A percentile compares a stretch with the other conserved stretches of the same genome.
phyloP scores from a whole-genome alignment of 106 monocot species.

The Apostasia shenzhenica region DNA sequence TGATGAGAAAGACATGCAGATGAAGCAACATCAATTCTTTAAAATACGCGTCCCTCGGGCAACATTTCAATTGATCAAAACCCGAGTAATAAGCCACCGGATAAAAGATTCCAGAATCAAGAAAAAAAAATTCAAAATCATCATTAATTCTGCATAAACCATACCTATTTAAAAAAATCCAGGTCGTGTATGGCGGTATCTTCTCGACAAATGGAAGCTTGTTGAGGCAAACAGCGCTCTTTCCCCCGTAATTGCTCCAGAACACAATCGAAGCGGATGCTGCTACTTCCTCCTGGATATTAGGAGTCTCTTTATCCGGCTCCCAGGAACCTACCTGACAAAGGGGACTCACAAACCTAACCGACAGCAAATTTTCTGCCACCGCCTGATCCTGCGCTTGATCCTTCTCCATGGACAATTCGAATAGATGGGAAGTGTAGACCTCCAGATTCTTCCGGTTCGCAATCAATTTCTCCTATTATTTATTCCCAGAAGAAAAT shows the following conservation, averaged over 20 bases:
- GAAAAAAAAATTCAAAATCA: not conserved
- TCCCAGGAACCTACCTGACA: slow-evolving; percentile 34
- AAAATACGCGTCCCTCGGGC: too few relatives aligned
- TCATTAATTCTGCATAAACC: not conserved
- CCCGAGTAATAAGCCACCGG: too few relatives aligned
- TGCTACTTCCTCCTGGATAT: slow-evolving; percentile 55
- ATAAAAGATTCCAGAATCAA: too few relatives aligned
- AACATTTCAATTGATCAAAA: too few relatives aligned
- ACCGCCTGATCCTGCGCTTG: slow-evolving; percentile 6
- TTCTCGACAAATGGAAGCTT: slow-evolving; percentile 80
- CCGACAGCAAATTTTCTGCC: slow-evolving; percentile 40
- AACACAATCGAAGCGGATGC: slow-evolving; percentile 33
- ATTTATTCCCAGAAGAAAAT: not conserved
- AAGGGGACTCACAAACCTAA: slow-evolving; percentile 24
- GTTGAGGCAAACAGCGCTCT: slow-evolving; percentile 36
- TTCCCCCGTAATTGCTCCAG: slow-evolving; percentile 30
- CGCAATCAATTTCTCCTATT: slow-evolving; percentile 61
- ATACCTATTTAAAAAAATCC: slow-evolving; percentile 95
- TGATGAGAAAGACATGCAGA: too few relatives aligned
- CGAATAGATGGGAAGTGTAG: slow-evolving; percentile 32
- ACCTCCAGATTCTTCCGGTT: slow-evolving; percentile 48
- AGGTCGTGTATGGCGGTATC: slow-evolving; percentile 85
- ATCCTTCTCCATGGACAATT: slow-evolving; percentile 21
- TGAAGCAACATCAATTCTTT: too few relatives aligned
- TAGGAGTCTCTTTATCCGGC: slow-evolving; percentile 57